Evolutionary conservation across 331 rosid species (phyloP).

Genomic region (Saraca asoca): DNA sequence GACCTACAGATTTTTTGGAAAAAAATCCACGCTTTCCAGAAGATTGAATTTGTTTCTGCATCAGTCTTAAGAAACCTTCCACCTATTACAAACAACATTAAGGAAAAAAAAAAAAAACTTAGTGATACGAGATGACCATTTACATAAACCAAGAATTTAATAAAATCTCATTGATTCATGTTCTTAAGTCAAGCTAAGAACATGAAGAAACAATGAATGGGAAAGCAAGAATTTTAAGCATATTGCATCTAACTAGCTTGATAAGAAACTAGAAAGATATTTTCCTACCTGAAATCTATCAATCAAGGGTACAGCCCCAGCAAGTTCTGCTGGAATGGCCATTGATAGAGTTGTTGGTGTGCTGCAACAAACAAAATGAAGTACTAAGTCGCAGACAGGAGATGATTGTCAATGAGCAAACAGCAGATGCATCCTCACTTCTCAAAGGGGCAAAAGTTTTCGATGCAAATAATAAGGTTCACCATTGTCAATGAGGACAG

Average conservation of each 20-base stretch:
- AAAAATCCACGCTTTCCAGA: constrained; percentile 95
- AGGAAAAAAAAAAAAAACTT: background rate
- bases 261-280: background rate
- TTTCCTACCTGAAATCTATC: constrained; percentile 80
- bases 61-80: constrained; percentile 77
- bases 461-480: too few species aligned
- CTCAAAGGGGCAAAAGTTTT: background rate
- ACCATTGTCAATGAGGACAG: too few species aligned
- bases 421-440: constrained; percentile 8
- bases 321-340: constrained; percentile 83
- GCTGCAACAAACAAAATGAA: constrained; percentile 42
- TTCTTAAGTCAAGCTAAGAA: constrained; percentile 19
- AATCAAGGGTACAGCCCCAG: constrained; percentile 87
- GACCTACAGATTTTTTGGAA: constrained; percentile 74
- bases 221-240: constrained; percentile 12
- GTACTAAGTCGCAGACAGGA: constrained; percentile 19
- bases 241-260: background rate
- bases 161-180: background rate
- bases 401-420: constrained; percentile 1
- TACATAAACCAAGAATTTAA: too few species aligned
- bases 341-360: constrained; percentile 72
- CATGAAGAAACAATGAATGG: constrained; percentile 17
- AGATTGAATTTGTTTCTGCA: constrained; percentile 96
- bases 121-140: background rate
- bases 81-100: constrained; percentile 49